phyloP scores from a whole-genome alignment of 352 stramenopile genomes.

The Phytophthora tubulina region DNA sequence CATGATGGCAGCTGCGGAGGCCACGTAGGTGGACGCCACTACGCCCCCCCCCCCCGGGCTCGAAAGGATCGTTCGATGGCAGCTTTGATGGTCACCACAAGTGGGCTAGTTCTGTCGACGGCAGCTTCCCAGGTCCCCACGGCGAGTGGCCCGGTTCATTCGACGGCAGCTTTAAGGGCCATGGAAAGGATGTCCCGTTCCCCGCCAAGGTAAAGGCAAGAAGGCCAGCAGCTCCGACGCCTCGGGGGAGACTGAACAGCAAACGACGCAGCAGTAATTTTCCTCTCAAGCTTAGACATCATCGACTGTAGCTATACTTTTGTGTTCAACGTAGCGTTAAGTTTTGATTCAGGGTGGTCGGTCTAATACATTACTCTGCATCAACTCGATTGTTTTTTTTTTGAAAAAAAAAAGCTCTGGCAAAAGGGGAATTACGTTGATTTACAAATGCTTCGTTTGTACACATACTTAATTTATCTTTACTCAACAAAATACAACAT shows the following conservation, averaged over 20 bases:
- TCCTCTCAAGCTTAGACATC: constrained; percentile 9
- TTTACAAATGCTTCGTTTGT: too few relatives aligned
- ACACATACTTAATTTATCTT: too few relatives aligned
- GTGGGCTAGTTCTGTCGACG: not conserved
- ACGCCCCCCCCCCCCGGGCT: not conserved
- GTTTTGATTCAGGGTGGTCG: not conserved
- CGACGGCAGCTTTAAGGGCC: constrained; percentile 17
- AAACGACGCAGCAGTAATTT: constrained; percentile 14
- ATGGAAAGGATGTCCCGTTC: constrained; percentile 20
- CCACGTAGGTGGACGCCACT: not conserved
- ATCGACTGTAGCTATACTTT: not conserved
- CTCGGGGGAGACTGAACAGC: constrained; percentile 6
- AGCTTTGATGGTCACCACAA: not conserved
- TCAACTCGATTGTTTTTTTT: too few relatives aligned
- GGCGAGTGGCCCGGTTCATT: constrained; percentile 20
- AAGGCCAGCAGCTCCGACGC: constrained; percentile 2
- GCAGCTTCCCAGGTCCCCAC: constrained; percentile 11
- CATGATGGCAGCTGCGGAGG: not conserved
- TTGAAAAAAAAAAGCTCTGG: too few relatives aligned
- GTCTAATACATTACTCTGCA: too few relatives aligned
- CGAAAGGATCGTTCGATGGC: not conserved
- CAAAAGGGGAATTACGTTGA: too few relatives aligned
- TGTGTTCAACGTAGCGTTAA: not conserved
- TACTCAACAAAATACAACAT: too few relatives aligned
- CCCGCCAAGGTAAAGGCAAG: constrained; percentile 23